Conservation (phyloP, 1,284 basidiomycete species). For the Anthracocystis panici-leucophaei region DNA sequence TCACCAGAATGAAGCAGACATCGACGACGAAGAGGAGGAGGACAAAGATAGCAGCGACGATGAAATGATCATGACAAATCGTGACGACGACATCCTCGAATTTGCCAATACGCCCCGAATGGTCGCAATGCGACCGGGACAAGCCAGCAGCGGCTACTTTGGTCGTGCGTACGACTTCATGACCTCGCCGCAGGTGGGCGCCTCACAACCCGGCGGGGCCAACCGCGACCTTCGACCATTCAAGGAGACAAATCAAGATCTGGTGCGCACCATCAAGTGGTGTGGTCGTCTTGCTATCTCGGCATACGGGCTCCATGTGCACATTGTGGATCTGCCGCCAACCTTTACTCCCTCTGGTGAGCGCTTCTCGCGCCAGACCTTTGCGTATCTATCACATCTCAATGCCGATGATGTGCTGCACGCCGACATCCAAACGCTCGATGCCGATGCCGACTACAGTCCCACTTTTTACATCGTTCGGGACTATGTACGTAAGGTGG, state of each 20-base stretch:
- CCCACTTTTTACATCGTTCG: conserved; percentile 68
- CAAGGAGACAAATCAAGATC: conserved; percentile 40
- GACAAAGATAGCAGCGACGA: conserved; percentile 56
- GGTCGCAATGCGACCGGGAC: conserved; percentile 36
- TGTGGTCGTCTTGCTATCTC: conserved; percentile 67
- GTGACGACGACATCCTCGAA: conserved; percentile 63
- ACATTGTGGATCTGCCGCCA: conserved; percentile 62
- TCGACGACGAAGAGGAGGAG: conserved; percentile 24
- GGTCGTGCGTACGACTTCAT: conserved; percentile 46
- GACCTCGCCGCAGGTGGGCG: conserved; percentile 43
- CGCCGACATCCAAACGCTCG: conserved; percentile 67
- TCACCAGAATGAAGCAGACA: conserved; percentile 4
- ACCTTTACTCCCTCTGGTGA: conserved; percentile 67
- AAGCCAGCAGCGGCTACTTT: conserved; percentile 49
- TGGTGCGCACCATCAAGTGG: conserved; percentile 66
- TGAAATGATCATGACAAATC: conserved; percentile 65
- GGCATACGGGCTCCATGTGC: conserved; percentile 57
- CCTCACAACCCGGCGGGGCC: conserved; percentile 16
- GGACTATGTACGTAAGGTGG: conserved; percentile 62
- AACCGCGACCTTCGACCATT: conserved; percentile 21
- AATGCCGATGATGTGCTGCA: conserved; percentile 66
- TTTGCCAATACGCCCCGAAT: conserved; percentile 60
- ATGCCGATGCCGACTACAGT: conserved; percentile 61
- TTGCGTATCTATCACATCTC: conserved; percentile 65
- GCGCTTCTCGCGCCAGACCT: conserved; percentile 65